phyloP scores from a whole-genome alignment of 768 basidiomycete genomes.

The Leccinum fibrillosum region DNA sequence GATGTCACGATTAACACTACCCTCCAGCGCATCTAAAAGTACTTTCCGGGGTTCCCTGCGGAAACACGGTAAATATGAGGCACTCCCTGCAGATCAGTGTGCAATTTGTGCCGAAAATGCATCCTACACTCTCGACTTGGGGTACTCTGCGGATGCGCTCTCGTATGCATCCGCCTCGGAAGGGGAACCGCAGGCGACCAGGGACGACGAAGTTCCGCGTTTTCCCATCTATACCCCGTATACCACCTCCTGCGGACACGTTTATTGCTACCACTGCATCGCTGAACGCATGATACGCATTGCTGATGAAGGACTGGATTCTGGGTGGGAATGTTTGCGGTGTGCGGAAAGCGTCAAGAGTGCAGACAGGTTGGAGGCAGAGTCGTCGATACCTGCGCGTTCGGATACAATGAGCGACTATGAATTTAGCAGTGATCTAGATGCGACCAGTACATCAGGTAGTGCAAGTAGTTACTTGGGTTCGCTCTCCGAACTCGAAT shows the following conservation, averaged over 20 bases:
- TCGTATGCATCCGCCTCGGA: constrained; percentile 24
- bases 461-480: constrained; percentile 41
- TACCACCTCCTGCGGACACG: constrained; percentile 76
- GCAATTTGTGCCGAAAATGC: constrained; percentile 87
- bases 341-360: constrained; percentile 65
- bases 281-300: constrained; percentile 75
- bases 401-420: constrained; percentile 47
- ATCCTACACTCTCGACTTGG: constrained; percentile 53
- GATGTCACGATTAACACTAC: constrained; percentile 22
- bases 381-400: constrained; percentile 16
- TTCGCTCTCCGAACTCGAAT: constrained; percentile 28
- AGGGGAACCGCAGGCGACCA: constrained; percentile 12
- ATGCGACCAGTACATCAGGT: constrained; percentile 51
- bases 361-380: constrained; percentile 54
- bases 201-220: constrained; percentile 40
- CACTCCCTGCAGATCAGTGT: constrained; percentile 73
- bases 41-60: constrained; percentile 8
- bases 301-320: constrained; percentile 55
- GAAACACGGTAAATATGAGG: constrained; percentile 60
- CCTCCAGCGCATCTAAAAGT: constrained; percentile 27
- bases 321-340: constrained; percentile 80
- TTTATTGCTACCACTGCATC: constrained; percentile 94
- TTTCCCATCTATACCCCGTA: constrained; percentile 82
- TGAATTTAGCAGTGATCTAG: constrained; percentile 52
- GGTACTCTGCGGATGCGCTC: constrained; percentile 52